Evolutionary conservation across 1,284 basidiomycete genomes (phyloP).

Genomic region (Trichosporon sp.): DNA sequence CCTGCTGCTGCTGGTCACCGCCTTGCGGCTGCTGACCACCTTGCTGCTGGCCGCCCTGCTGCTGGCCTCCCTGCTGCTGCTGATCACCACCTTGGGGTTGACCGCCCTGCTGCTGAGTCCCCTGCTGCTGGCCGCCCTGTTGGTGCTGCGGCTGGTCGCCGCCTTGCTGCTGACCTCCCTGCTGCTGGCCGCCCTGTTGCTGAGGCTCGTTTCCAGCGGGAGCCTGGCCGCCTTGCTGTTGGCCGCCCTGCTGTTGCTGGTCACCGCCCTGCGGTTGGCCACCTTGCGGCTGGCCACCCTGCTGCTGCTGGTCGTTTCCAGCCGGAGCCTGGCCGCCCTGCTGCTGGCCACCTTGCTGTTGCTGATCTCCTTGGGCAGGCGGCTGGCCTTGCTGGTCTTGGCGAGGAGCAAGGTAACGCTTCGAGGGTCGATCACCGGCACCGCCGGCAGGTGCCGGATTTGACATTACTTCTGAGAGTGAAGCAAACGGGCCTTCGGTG

Average conservation of each 20-base stretch:
- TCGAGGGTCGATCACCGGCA: constrained; percentile 1
- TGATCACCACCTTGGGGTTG: not conserved
- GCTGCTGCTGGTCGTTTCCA: not conserved
- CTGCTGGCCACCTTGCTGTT: not conserved
- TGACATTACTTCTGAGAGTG: not conserved
- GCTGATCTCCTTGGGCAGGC: not conserved
- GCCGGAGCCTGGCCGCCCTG: not conserved
- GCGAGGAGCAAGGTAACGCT: not conserved
- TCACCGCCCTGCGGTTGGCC: not conserved
- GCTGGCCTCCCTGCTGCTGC: not conserved
- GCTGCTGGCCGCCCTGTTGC: not conserved
- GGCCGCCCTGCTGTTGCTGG: not conserved
- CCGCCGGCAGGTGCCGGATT: constrained; percentile 3
- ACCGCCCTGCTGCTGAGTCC: not conserved
- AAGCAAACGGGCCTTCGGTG: not conserved
- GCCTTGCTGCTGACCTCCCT: not conserved
- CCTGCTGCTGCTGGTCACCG: not conserved
- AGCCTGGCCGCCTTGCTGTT: not conserved
- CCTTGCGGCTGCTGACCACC: not conserved
- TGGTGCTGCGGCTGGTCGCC: not conserved
- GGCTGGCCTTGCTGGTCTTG: not conserved
- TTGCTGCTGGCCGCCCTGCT: not conserved
- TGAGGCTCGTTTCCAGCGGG: no score
- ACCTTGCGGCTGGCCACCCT: not conserved
- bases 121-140: not conserved